These are phyloP conservation scores for Solanum habrochaites DNA, from an alignment of 257 asterid genomes.

Conservation along the genomic window DNA sequence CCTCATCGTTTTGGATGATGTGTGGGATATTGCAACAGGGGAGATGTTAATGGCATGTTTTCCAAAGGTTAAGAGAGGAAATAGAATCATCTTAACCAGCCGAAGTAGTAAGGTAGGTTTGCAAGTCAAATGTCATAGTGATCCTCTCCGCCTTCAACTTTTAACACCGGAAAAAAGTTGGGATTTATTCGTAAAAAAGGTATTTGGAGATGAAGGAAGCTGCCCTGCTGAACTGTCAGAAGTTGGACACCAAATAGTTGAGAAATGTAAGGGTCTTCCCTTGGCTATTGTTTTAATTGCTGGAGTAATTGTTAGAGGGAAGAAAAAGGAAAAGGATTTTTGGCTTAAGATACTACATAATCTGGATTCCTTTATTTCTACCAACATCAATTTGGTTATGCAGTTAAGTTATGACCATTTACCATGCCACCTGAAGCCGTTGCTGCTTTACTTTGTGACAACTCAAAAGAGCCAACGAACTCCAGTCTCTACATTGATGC, in stretches of 20 bases:
- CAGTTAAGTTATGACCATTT: conserved; percentile 18
- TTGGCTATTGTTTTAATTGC: neutral
- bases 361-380: neutral
- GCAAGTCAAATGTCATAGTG: neutral
- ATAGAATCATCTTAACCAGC: no score
- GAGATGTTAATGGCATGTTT: no score
- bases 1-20: no score
- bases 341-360: neutral
- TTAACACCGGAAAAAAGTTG: neutral
- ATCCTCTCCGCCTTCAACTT: neutral
- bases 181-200: neutral
- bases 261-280: conserved; percentile 10
- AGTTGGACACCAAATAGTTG: neutral
- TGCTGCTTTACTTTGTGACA: conserved; percentile 20
- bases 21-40: no score
- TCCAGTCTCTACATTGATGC: neutral
- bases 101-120: neutral
- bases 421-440: conserved; percentile 14
- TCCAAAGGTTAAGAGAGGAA: no score
- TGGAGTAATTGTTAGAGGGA: neutral
- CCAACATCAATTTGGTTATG: neutral
- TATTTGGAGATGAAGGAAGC: neutral
- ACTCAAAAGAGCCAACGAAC: conserved; percentile 2
- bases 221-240: neutral
- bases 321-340: neutral